Conservation (phyloP, 1,284 basidiomycete genomes). For the Garcileccinum viscosum region DNA sequence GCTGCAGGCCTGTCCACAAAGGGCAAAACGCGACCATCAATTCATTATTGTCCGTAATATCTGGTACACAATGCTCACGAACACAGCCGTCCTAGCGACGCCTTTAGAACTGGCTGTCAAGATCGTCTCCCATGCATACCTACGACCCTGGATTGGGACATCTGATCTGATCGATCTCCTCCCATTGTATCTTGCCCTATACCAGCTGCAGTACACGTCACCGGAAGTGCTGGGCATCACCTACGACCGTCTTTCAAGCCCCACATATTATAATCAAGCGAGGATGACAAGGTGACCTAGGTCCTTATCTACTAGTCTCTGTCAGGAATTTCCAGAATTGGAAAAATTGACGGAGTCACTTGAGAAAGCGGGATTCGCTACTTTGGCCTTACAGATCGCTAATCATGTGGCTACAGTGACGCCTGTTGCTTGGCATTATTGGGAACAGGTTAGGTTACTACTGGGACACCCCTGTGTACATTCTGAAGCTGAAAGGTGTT, state of each 20-base stretch:
- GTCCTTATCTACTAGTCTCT: constrained; percentile 24
- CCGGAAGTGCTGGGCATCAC: background rate
- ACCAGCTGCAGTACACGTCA: constrained; percentile 14
- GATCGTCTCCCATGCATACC: background rate
- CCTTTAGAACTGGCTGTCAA: background rate
- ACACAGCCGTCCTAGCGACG: background rate
- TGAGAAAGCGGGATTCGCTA: constrained; percentile 9
- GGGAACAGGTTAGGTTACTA: background rate
- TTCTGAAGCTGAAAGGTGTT: background rate
- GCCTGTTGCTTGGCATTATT: constrained; percentile 13
- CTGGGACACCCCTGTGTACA: background rate
- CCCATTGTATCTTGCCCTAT: constrained; percentile 17
- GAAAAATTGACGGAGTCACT: background rate
- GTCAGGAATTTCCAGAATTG: constrained; percentile 1
- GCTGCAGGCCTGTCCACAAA: background rate
- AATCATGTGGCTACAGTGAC: constrained; percentile 17
- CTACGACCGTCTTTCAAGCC: constrained; percentile 9
- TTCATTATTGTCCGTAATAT: background rate
- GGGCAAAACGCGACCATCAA: background rate
- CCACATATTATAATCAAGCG: constrained; percentile 13
- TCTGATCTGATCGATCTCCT: constrained; percentile 31
- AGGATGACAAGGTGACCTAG: constrained; percentile 31
- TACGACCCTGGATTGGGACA: constrained; percentile 10
- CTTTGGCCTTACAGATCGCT: constrained; percentile 6
- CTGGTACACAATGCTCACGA: constrained; percentile 1